Percentiles rank a stretch among this genome's conserved stretches.
These are phyloP conservation scores for Neospermospora avenae DNA, from an alignment of 2,329 filamentous ascomycete genomes.

Conservation along the genomic window DNA sequence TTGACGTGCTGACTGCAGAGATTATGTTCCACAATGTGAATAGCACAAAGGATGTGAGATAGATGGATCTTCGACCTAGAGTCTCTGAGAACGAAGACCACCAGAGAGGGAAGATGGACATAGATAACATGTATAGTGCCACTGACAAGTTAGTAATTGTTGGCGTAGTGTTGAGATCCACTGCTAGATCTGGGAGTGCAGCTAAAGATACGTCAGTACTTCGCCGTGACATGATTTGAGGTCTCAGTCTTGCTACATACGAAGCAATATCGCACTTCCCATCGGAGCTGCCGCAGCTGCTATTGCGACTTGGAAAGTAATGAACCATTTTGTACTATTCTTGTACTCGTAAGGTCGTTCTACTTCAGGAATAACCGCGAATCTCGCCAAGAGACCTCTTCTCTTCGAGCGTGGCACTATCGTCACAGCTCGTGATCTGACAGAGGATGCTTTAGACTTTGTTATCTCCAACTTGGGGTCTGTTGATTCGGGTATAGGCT, in stretches of 20 bases:
- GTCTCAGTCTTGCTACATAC: background rate
- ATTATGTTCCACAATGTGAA: conserved; percentile 70
- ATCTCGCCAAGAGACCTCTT: conserved; percentile 68
- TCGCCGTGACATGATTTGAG: background rate
- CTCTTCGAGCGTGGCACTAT: conserved; percentile 50
- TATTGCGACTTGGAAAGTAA: conserved; percentile 74
- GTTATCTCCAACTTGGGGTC: conserved; percentile 4
- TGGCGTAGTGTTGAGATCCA: conserved; percentile 57
- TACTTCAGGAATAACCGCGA: conserved; percentile 76
- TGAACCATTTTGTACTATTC: conserved; percentile 75
- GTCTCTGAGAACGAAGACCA: conserved; percentile 75
- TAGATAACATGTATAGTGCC: conserved; percentile 72
- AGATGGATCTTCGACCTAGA: conserved; percentile 72
- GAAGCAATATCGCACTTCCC: conserved; percentile 73
- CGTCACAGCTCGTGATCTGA: conserved; percentile 37
- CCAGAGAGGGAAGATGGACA: conserved; percentile 84
- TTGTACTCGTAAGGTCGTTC: conserved; percentile 72
- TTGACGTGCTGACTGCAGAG: conserved; percentile 65
- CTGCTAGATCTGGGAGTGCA: conserved; percentile 61
- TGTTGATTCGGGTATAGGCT: conserved; percentile 11
- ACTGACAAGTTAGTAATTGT: conserved; percentile 73
- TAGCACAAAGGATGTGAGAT: conserved; percentile 69
- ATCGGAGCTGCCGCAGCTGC: conserved; percentile 77
- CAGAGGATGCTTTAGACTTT: conserved; percentile 40
- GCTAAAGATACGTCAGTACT: conserved; percentile 44